These are phyloP conservation scores for Hymenoscyphus scutula DNA, from an alignment of 2,329 filamentous ascomycete genomes.

Conservation along the genomic window DNA sequence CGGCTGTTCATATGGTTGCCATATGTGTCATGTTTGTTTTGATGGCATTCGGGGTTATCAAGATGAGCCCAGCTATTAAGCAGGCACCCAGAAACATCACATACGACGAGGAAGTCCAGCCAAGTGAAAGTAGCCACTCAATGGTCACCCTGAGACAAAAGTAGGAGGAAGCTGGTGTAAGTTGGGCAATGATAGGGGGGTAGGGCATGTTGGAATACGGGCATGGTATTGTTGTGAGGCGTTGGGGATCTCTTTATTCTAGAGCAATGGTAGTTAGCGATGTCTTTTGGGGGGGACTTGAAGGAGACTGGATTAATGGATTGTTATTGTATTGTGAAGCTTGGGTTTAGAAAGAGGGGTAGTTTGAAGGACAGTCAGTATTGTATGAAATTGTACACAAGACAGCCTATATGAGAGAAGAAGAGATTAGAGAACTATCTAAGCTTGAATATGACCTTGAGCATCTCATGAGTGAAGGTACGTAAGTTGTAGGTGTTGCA, in stretches of 20 bases:
- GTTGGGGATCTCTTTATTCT: background rate
- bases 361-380: background rate
- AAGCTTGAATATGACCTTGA: too few species aligned
- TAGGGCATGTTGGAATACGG: too few species aligned
- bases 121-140: background rate
- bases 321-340: background rate
- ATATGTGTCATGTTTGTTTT: background rate
- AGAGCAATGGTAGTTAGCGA: background rate
- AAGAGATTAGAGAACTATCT: too few species aligned
- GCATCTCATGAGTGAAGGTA: too few species aligned
- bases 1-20: conserved; percentile 8
- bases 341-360: background rate
- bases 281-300: background rate
- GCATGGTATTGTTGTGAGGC: background rate
- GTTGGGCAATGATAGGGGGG: too few species aligned
- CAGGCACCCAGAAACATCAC: background rate
- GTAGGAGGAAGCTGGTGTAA: background rate
- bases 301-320: background rate
- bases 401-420: background rate
- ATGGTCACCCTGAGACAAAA: background rate
- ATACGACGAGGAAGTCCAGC: background rate
- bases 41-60: background rate
- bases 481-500: too few species aligned
- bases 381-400: background rate
- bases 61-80: conserved; percentile 4